phyloP scores from a whole-genome alignment of 306 rosid species.

The peach (Prunus persica) region DNA sequence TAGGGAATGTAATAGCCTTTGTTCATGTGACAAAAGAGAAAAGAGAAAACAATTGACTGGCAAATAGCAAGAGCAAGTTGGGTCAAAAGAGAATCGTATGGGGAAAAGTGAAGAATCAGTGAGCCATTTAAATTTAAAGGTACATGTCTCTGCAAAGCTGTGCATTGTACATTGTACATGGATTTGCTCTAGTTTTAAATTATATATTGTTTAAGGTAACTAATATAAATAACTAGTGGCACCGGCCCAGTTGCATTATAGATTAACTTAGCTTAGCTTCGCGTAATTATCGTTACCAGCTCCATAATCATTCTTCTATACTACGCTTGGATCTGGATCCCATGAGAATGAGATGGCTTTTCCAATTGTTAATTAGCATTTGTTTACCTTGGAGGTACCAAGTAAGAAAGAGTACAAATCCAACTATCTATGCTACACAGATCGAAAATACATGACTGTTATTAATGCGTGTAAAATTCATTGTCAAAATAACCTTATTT shows the following conservation, averaged over 20 bases:
- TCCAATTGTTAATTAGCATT: background rate
- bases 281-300: background rate
- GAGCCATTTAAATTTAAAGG: background rate
- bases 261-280: background rate
- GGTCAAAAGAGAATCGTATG: background rate
- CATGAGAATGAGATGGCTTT: background rate
- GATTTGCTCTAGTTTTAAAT: background rate
- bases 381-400: too few relatives aligned
- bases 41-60: background rate
- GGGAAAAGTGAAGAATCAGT: background rate
- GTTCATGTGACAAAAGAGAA: background rate
- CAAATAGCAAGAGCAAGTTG: background rate
- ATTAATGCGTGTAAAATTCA: fast-evolving
- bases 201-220: background rate
- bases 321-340: background rate
- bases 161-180: background rate
- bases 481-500: too few relatives aligned
- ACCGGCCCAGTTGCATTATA: background rate
- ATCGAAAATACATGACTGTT: too few relatives aligned
- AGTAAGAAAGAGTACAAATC: too few relatives aligned
- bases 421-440: background rate
- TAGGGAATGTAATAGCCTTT: background rate
- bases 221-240: background rate
- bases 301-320: background rate
- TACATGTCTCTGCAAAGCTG: too few relatives aligned